Evolutionary conservation across 2,329 filamentous ascomycete species (phyloP).

Genomic region (Penicillium brasilianum): DNA sequence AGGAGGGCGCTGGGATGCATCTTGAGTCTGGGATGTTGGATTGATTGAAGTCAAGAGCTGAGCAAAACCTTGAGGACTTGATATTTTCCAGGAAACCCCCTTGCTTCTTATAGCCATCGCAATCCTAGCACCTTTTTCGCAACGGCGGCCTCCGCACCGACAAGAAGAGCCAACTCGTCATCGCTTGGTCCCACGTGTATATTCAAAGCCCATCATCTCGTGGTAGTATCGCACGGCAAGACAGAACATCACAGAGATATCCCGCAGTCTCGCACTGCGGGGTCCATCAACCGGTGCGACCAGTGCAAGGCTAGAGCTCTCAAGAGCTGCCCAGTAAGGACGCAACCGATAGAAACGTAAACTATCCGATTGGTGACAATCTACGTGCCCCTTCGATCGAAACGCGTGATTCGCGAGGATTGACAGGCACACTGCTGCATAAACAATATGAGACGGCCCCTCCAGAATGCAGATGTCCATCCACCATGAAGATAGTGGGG

Average conservation of each 20-base stretch:
- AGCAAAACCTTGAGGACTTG: neutral
- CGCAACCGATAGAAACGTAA: slow-evolving; percentile 7
- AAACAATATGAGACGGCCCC: neutral
- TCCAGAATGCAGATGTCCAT: neutral
- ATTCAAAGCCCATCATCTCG: slow-evolving; percentile 9
- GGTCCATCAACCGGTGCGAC: slow-evolving; percentile 11
- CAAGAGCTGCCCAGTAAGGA: slow-evolving; percentile 3
- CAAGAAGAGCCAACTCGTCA: neutral
- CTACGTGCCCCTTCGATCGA: neutral
- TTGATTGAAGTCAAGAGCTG: neutral
- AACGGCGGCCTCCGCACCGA: slow-evolving; percentile 14
- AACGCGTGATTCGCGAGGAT: slow-evolving; percentile 6
- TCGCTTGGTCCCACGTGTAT: slow-evolving; percentile 19
- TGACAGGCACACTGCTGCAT: slow-evolving; percentile 10
- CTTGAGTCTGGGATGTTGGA: slow-evolving; percentile 1
- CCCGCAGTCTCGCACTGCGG: slow-evolving; percentile 9
- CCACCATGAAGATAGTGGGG: slow-evolving; percentile 2
- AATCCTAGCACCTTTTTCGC: neutral
- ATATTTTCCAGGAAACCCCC: neutral
- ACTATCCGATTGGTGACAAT: slow-evolving; percentile 18
- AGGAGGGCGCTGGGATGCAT: slow-evolving; percentile 34
- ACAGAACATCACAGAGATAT: neutral
- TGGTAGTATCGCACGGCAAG: neutral
- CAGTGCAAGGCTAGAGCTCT: neutral
- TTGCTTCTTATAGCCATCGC: neutral